Evolutionary conservation across 2,329 filamentous ascomycete genomes (phyloP).

Genomic region (Trichothecium roseum): DNA sequence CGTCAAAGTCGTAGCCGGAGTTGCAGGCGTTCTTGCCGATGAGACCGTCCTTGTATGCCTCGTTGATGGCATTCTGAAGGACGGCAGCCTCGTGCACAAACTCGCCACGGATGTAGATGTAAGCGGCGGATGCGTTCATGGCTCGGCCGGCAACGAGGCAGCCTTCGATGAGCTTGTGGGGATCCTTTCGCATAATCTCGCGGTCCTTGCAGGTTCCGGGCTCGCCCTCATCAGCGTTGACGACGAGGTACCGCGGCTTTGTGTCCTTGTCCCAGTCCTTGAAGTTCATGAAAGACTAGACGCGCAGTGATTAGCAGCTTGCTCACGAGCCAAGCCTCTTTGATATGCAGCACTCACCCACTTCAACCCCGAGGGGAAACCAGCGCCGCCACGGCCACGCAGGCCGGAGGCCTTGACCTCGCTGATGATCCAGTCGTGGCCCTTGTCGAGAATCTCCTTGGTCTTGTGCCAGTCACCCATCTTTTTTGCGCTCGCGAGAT

Average conservation of each 20-base stretch:
- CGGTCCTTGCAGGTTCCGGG: slow-evolving; percentile 98
- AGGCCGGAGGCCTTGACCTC: slow-evolving; percentile 96
- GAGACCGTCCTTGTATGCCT: slow-evolving; percentile 87
- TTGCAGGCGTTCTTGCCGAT: slow-evolving; percentile 98
- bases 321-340: too few species aligned
- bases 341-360: slow-evolving; percentile 56
- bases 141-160: slow-evolving; percentile 91
- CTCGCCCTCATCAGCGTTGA: slow-evolving; percentile 98
- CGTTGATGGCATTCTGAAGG: slow-evolving; percentile 90
- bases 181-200: slow-evolving; percentile 99
- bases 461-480: slow-evolving; percentile 99
- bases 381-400: slow-evolving; percentile 90
- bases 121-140: slow-evolving; percentile 97
- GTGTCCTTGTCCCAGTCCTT: slow-evolving; percentile 98
- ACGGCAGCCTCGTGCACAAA: slow-evolving; percentile 94
- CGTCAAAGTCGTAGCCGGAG: slow-evolving; percentile 94
- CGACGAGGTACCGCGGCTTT: slow-evolving; percentile 91
- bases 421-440: slow-evolving; percentile 96
- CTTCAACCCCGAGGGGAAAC: slow-evolving; percentile 97
- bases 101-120: slow-evolving; percentile 99
- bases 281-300: slow-evolving; percentile 99
- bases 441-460: slow-evolving; percentile 95
- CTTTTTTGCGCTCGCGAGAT: slow-evolving; percentile 90
- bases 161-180: slow-evolving; percentile 96
- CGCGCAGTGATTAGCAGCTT: slow-evolving; percentile 2